A percentile compares a stretch with the other conserved stretches of the same genome.
phyloP scores from a whole-genome alignment of 768 basidiomycete genomes.

The Mycena latifolia region DNA sequence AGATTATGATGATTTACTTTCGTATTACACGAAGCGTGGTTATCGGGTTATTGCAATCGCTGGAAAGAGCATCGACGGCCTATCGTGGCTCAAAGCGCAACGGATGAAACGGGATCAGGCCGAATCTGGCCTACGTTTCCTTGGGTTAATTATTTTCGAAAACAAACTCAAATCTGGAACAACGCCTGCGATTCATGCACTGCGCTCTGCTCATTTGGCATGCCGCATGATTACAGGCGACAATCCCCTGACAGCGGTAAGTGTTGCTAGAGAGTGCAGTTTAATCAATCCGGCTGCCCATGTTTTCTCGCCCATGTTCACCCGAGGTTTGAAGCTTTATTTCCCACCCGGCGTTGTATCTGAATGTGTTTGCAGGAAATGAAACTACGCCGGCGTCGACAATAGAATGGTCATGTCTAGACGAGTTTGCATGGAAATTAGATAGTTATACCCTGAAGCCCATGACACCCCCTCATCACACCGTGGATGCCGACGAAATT shows the following conservation, averaged over 20 bases:
- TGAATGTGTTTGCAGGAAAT: conserved; percentile 59
- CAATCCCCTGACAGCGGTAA: conserved; percentile 96
- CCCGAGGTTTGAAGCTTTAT: conserved; percentile 63
- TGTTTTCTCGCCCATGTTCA: conserved; percentile 88
- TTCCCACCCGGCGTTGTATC: background rate
- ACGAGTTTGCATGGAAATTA: conserved; percentile 86
- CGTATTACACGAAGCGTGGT: conserved; percentile 96
- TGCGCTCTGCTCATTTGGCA: conserved; percentile 91
- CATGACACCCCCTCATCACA: conserved; percentile 73
- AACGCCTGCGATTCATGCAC: conserved; percentile 87
- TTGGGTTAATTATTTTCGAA: conserved; percentile 97
- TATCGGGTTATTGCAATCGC: conserved; percentile 99
- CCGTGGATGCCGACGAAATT: conserved; percentile 77
- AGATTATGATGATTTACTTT: conserved; percentile 95
- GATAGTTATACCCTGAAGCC: conserved; percentile 93
- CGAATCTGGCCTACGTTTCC: conserved; percentile 89
- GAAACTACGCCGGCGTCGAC: conserved; percentile 65
- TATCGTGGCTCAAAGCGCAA: conserved; percentile 98
- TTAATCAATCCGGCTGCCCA: conserved; percentile 90
- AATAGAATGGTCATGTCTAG: conserved; percentile 93
- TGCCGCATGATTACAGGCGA: conserved; percentile 99
- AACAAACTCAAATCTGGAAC: conserved; percentile 97
- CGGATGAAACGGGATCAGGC: conserved; percentile 97
- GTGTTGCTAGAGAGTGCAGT: conserved; percentile 94
- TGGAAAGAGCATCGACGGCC: conserved; percentile 92